Evolutionary conservation across 2,329 filamentous ascomycete genomes (phyloP), one percentile per base, ranked within the genome.

Genomic region (Diplodia seriata): DNA sequence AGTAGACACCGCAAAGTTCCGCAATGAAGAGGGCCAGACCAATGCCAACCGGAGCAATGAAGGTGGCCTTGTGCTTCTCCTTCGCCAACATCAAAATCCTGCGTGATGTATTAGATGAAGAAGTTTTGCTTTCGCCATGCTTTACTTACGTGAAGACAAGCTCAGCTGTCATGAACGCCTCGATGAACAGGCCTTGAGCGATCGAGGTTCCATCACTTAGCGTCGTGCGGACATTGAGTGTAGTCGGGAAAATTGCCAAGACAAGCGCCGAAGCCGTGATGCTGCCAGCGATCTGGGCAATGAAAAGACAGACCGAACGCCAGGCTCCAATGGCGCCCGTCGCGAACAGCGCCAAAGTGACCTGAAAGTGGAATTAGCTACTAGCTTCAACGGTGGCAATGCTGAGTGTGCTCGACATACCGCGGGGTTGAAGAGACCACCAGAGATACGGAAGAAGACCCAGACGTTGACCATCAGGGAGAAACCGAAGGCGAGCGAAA

Each of bases 381-480:
- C 12, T 49, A 15, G 26, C 15, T 75, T 8, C 8, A 33, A 33
- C 31, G 31, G 31, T 3, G 26, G 26, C 75, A 73, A 0, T 74
- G 74, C 54, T 75, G 76, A 64, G 77, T 75, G 29, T 77, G 56
- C 1, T 73, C 75, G 14, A 72, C 76, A 71, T 74, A 80, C 77
- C 59, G 78, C 78, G 31, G 78, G 78, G 69, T 80, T 80, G 69
- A 80, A 80, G 4, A 80, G 66, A 15, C 78, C 78, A 31, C 78
- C 78, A 62, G 72, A 76, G 4, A 80, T 77, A 9, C 78, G 67
- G 64, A 79, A 80, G 68, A 80, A 80, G 1, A 79, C 74, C 78
- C 78, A 80, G 0, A 79, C 78, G 66, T 78, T 79, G 14, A 80
- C 75, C 76, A 78, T 76, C 68, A 80, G 78, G 0, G 77, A 77